Evolutionary conservation across 257 asterid species (phyloP), one percentile per base, ranked within the genome.

Genomic region (Solanum arcanum): DNA sequence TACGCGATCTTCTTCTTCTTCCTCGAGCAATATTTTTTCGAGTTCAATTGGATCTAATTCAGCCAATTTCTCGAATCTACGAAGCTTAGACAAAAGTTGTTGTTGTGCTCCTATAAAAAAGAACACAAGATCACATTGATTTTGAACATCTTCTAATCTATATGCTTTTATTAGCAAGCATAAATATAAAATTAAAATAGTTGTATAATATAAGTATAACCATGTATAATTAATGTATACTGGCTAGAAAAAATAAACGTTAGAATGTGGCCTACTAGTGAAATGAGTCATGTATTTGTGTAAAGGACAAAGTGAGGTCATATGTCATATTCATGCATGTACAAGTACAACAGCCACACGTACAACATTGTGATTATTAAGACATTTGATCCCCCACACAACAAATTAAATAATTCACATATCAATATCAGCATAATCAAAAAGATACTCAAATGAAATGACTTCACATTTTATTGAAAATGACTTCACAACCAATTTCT

Each of bases 31-130:
- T 88, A 88, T 89, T 87, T 92, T 92, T 91, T 93, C 94, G 2
- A 93, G 98, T 80, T 94, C 95, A 73, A 92, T 86, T 13, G 98
- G 95, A 86, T 93, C 94, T 88, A 94, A 72, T n/a, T 90, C 94
- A 6, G 95, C 95, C 1, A 94, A 93, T 37, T 72, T 89, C 85
- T 92, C 95, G 10, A 93, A 94, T 87, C 95, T 87, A 14, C 90
- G 86, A 9, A 94, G 96, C 89, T 94, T 87, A 88, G 80, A 27
- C 62, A 94, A 35, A 27, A 94, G 96, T 88, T 91, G 90, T 70
- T 94, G 92, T 20, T 91, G 93, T 86, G 95, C 93, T 86, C 94
- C 98, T 94, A 90, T 88, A 47, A 5, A 9, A 77, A 77, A 42
- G n/a, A 44, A 25, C 83, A 42, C 14, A n/a, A 68, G 4, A 27